Base-by-base conservation (phyloP, 164 flowering plant species). In the Buxus sempervirens region DNA sequence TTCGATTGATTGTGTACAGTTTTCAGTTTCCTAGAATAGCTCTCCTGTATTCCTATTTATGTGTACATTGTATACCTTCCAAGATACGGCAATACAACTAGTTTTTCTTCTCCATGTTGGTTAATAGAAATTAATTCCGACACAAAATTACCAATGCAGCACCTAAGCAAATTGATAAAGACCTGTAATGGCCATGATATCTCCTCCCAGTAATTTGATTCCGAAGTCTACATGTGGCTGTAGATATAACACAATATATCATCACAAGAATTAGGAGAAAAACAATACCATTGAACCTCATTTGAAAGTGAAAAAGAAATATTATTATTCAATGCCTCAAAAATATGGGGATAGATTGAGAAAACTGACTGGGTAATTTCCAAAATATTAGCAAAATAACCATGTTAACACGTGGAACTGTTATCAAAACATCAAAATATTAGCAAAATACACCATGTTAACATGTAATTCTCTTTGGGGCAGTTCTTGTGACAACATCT, bases 401-500 rank as follows among this genome's bases (percentile, higher is more conserved):
- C n/a, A n/a, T n/a, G n/a, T n/a, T n/a, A n/a, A n/a, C n/a, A n/a
- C n/a, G n/a, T n/a, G n/a, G n/a, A n/a, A n/a, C n/a, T n/a, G n/a
- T n/a, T n/a, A n/a, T n/a, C n/a, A n/a, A n/a, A n/a, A n/a, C n/a
- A n/a, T n/a, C n/a, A n/a, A n/a, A n/a, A n/a, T n/a, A n/a, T n/a
- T n/a, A n/a, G n/a, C n/a, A n/a, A n/a, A n/a, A n/a, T n/a, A n/a
- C n/a, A n/a, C n/a, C n/a, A n/a, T n/a, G n/a, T n/a, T n/a, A n/a
- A n/a, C n/a, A n/a, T n/a, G n/a, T 92, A 77, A 95, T 95, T 78
- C 98, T 87, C 81, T 89, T 95, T 60, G 82, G 42, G 48, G 96
- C 95, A 72, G 98, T 92, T 72, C 99, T 83, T 64, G 99, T 95
- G 69, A 95, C 98, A 76, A 95, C 99, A 87, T 95, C 99, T 74